phyloP scores from a whole-genome alignment of 768 basidiomycete species.

The Mycena venus region DNA sequence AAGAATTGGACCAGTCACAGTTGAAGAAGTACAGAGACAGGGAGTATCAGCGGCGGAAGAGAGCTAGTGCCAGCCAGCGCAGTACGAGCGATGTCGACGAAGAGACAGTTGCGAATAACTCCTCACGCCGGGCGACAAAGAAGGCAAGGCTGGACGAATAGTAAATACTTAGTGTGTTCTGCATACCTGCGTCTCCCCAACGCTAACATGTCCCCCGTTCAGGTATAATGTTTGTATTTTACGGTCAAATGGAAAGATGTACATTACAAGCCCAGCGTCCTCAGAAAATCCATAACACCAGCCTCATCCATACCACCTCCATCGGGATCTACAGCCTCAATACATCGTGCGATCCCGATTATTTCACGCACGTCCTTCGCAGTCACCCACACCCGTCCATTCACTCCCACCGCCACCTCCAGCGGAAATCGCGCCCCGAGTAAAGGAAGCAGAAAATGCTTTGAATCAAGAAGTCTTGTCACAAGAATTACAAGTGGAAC shows the following conservation, averaged over 20 bases:
- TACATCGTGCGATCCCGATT: constrained; percentile 82
- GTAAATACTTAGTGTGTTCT: constrained; percentile 27
- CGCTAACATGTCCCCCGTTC: background rate
- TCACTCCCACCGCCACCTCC: constrained; percentile 90
- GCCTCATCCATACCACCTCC: constrained; percentile 72
- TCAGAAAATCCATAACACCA: constrained; percentile 66
- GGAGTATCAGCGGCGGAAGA: constrained; percentile 85
- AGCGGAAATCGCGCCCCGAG: constrained; percentile 88
- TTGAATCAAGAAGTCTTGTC: constrained; percentile 76
- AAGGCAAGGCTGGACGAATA: constrained; percentile 79
- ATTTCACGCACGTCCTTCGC: constrained; percentile 80
- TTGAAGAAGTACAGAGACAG: constrained; percentile 84
- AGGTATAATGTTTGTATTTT: constrained; percentile 27
- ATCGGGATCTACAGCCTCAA: constrained; percentile 86
- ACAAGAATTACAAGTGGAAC: background rate
- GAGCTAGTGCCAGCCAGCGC: constrained; percentile 70
- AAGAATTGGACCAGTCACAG: constrained; percentile 79
- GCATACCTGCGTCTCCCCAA: background rate
- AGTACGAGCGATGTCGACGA: constrained; percentile 86
- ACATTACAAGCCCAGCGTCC: constrained; percentile 53
- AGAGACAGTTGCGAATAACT: constrained; percentile 59
- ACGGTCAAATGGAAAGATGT: constrained; percentile 26
- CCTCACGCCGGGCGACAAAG: constrained; percentile 74
- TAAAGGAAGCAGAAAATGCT: constrained; percentile 85
- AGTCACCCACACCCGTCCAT: constrained; percentile 93